Evolutionary conservation across 2,329 filamentous ascomycete species (phyloP), one percentile per base, ranked within the genome.

Genomic region (Epichloe festucae): DNA sequence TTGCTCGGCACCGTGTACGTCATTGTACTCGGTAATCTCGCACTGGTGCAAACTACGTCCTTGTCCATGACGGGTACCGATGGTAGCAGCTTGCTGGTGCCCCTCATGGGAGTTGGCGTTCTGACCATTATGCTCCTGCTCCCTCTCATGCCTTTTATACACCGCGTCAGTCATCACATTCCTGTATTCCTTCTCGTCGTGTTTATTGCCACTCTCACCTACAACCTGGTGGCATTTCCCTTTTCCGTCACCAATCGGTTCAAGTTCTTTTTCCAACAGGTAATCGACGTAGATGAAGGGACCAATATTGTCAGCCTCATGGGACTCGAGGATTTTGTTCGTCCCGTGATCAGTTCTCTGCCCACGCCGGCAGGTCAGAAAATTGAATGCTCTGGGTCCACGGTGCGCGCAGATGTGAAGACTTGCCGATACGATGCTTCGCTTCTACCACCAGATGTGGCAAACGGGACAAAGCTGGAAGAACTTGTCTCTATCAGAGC

Each of bases 211-310:
- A 94, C 89, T 1, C 70, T 94, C 31, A 77, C 90, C 52, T 97
- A 95, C 72, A 95, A 94, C 62, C 77, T 96, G 4, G 70, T 79
- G 2, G 87, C 87, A 1, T 96, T 95, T 66, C 93, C 0, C 0
- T 97, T 97, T 68, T 93, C 88, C 0, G 70, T 78, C 21, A 76
- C 81, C 53, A 86, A 83, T 63, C 79, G 88, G 39, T 81, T 95
- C 66, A 97, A 97, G 67, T 75, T 91, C 46, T 94, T 83, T 67
- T 96, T 97, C 65, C 73, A 87, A 48, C 90, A 98, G 64, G 78
- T 79, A 10, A 73, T 96, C 46, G 79, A 95, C 57, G 76, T 95
- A 10, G 85, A 87, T 57, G 79, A 75, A 4, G 82, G 83, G n/a
- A 70, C 75, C 14, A 88, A 89, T 57, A 73, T 70, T 2, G 85